phyloP scores from a whole-genome alignment of 176 grass and related monocot species.

The Triticum turgidum region DNA sequence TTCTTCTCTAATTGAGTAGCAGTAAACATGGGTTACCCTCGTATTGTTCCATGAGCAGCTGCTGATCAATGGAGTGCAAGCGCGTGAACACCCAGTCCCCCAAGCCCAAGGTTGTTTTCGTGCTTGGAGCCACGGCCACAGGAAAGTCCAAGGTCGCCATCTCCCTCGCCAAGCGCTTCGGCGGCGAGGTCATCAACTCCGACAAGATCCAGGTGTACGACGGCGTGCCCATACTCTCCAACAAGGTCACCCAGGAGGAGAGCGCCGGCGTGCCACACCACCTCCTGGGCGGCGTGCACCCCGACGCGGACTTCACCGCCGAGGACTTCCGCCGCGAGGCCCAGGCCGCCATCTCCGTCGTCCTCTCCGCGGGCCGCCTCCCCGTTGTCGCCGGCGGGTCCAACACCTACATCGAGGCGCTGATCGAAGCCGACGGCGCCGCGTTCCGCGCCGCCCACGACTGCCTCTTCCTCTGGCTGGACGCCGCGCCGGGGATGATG shows the following conservation, averaged over 20 bases:
- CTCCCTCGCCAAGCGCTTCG: conserved; percentile 39
- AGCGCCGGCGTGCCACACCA: conserved; percentile 18
- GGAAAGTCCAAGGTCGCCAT: conserved; percentile 75
- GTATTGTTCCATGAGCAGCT: conserved; percentile 7
- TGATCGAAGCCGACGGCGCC: conserved; percentile 17
- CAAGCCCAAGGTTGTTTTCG: conserved; percentile 60
- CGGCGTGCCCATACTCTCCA: conserved; percentile 7
- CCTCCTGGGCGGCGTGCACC: conserved; percentile 24
- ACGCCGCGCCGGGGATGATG: conserved; percentile 40
- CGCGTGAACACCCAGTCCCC: background rate
- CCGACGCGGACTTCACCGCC: conserved; percentile 40
- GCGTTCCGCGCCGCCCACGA: conserved; percentile 15
- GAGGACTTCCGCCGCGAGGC: conserved; percentile 50
- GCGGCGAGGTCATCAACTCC: conserved; percentile 49
- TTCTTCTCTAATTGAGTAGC: background rate
- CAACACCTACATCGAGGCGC: conserved; percentile 27
- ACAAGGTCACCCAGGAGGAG: conserved; percentile 36
- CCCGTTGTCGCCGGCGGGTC: conserved; percentile 63
- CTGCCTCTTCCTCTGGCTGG: conserved; percentile 40
- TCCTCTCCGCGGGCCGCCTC: conserved; percentile 29
- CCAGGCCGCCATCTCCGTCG: background rate
- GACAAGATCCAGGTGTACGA: conserved; percentile 40
- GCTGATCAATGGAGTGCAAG: background rate
- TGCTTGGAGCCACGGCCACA: conserved; percentile 65
- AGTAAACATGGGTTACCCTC: background rate